Evolutionary conservation across 2,329 filamentous ascomycete species (phyloP).

Genomic region (Colletotrichum ledebouriae): DNA sequence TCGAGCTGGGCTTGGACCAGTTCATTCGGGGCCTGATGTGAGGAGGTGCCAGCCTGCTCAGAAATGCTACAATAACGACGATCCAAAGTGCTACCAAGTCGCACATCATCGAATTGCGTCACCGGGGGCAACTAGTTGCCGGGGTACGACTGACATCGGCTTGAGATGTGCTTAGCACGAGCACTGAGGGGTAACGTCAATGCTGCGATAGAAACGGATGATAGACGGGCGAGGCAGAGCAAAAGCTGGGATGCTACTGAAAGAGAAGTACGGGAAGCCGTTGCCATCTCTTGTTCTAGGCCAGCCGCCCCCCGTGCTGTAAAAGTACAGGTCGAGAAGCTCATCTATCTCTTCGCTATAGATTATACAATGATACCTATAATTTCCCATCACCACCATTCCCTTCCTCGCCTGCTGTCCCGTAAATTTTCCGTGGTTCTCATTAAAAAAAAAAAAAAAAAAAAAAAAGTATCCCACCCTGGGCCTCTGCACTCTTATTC

Average conservation of each 20-base stretch:
- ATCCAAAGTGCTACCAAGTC: background rate
- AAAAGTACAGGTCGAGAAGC: slow-evolving; percentile 35
- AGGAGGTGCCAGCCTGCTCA: slow-evolving; percentile 43
- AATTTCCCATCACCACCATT: slow-evolving; percentile 1
- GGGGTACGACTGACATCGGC: background rate
- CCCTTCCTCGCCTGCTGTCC: slow-evolving; percentile 1
- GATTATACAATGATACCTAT: slow-evolving; percentile 42
- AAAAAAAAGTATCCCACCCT: background rate
- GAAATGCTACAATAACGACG: background rate
- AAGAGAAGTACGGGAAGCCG: slow-evolving; percentile 18
- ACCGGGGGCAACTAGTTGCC: background rate
- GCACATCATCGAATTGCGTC: background rate
- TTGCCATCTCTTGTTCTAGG: slow-evolving; percentile 20
- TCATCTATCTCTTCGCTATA: slow-evolving; percentile 37
- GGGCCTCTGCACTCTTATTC: too few relatives aligned
- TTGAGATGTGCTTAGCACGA: background rate
- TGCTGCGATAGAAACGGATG: background rate
- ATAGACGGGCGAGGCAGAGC: background rate
- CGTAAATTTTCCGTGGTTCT: slow-evolving; percentile 19
- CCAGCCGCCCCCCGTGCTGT: slow-evolving; percentile 12
- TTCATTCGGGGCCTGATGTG: slow-evolving; percentile 78
- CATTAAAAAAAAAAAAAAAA: slow-evolving; percentile 23
- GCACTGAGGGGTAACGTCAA: background rate
- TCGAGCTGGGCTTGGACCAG: slow-evolving; percentile 80
- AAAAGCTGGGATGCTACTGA: background rate